A percentile compares a stretch with the other conserved stretches of the same genome.
These are phyloP conservation scores for Scorias spongiosa DNA, from an alignment of 2,329 filamentous ascomycete genomes.

Conservation along the genomic window DNA sequence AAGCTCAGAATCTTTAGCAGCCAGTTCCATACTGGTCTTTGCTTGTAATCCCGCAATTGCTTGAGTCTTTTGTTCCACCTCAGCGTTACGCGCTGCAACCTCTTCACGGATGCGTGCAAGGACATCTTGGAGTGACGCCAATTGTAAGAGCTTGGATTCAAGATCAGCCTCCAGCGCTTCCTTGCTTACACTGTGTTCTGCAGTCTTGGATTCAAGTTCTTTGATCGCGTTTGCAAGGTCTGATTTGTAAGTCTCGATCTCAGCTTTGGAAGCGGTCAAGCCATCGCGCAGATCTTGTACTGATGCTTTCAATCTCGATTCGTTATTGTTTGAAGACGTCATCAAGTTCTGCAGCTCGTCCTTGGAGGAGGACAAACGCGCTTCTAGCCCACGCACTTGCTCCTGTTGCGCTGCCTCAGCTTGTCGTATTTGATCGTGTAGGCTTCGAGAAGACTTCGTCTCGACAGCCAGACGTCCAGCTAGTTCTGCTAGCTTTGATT, in stretches of 20 bases:
- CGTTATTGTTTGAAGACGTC: neutral
- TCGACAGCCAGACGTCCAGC: slow-evolving; percentile 9
- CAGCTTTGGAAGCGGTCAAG: neutral
- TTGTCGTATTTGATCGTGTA: slow-evolving; percentile 5
- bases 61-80: neutral
- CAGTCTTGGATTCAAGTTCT: neutral
- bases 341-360: neutral
- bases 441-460: slow-evolving; percentile 3
- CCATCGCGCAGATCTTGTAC: neutral
- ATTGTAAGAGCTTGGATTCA: neutral
- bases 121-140: neutral
- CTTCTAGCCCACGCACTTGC: slow-evolving; percentile 3
- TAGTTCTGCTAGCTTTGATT: slow-evolving; percentile 14
- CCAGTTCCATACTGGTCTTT: neutral
- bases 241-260: neutral
- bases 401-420: slow-evolving; percentile 3
- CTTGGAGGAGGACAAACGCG: neutral
- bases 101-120: neutral
- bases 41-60: neutral
- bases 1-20: neutral
- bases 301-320: neutral
- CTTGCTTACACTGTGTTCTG: neutral
- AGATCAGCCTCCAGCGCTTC: neutral
- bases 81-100: neutral
- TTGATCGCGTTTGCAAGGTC: neutral